These are phyloP conservation scores for Cutaneotrichosporon cavernicola DNA, from an alignment of 1,284 basidiomycete genomes.

Conservation along the genomic window DNA sequence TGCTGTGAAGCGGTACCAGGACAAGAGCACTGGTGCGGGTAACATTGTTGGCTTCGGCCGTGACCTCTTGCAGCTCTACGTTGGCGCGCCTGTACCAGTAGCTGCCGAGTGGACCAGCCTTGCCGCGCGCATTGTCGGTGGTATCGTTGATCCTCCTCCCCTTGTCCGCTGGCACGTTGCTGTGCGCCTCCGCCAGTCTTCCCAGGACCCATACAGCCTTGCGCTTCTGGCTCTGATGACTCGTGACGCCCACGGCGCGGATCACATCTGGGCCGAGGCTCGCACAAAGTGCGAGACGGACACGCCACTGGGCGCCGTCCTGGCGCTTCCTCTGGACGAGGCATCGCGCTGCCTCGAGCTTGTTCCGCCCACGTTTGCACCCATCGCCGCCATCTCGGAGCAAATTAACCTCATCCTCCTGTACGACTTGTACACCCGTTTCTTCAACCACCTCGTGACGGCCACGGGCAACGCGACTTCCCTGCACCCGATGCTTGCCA, in stretches of 20 bases:
- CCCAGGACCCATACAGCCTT: conserved; percentile 38
- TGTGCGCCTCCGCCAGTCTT: conserved; percentile 34
- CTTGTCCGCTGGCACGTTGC: conserved; percentile 34
- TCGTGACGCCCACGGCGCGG: conserved; percentile 28
- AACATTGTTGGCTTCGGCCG: conserved; percentile 22
- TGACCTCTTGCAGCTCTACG: conserved; percentile 24
- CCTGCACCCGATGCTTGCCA: conserved; percentile 32
- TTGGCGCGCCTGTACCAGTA: conserved; percentile 12
- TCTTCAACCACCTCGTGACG: conserved; percentile 47
- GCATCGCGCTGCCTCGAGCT: conserved; percentile 35
- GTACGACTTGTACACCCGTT: conserved; percentile 47
- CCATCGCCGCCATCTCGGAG: conserved; percentile 48
- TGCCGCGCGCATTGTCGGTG: conserved; percentile 39
- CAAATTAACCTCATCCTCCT: conserved; percentile 50
- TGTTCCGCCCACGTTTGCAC: conserved; percentile 37
- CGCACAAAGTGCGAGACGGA: conserved; percentile 28
- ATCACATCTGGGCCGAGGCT: conserved; percentile 40
- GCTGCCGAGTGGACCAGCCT: conserved; percentile 30
- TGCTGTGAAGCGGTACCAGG: conserved; percentile 21
- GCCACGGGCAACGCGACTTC: conserved; percentile 32
- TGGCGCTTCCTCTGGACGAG: conserved; percentile 43
- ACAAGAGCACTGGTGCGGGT: conserved; percentile 26
- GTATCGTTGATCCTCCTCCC: conserved; percentile 18
- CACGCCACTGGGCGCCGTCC: conserved; percentile 41
- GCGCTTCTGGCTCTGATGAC: conserved; percentile 44